These are phyloP conservation scores for Delonix regia DNA, from an alignment of 306 rosid genomes.

Conservation along the genomic window DNA sequence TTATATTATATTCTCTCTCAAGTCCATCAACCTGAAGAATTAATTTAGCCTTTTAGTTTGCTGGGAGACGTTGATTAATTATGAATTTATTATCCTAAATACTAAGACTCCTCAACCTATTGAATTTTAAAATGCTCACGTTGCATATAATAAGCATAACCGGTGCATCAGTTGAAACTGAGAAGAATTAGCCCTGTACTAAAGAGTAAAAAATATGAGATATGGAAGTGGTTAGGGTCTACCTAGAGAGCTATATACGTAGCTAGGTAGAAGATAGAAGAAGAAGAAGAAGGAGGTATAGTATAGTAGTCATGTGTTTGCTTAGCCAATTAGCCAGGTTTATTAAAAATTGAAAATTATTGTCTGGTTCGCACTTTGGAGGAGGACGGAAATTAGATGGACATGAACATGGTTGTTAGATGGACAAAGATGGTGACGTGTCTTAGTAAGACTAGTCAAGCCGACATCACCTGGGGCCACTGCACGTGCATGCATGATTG, in stretches of 20 bases:
- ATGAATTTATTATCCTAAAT: background rate
- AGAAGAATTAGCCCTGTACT: background rate
- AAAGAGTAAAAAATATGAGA: slow-evolving; percentile 22
- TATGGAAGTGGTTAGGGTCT: slow-evolving; percentile 35
- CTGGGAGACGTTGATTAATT: background rate
- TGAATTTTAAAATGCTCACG: slow-evolving; percentile 23
- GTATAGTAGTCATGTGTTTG: background rate
- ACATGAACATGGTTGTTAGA: slow-evolving; percentile 18
- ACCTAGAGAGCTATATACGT: slow-evolving; percentile 35
- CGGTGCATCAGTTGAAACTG: slow-evolving; percentile 25
- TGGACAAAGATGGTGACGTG: slow-evolving; percentile 43
- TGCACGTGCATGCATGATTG: slow-evolving; percentile 73
- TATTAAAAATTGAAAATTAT: slow-evolving; percentile 25
- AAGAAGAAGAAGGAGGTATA: slow-evolving; percentile 18
- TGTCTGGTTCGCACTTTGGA: slow-evolving; percentile 21
- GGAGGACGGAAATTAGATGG: background rate
- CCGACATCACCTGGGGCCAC: slow-evolving; percentile 71
- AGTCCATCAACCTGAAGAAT: background rate
- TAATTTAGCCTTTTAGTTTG: background rate
- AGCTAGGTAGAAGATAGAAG: slow-evolving; percentile 28
- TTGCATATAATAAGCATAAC: slow-evolving; percentile 24
- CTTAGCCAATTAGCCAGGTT: slow-evolving; percentile 27
- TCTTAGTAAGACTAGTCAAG: slow-evolving; percentile 59
- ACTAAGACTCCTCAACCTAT: background rate
- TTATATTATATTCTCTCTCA: background rate